A percentile compares a stretch with the other conserved stretches of the same genome.
These are phyloP conservation scores for Phycomyces nitens DNA, from an alignment of 192 early-diverging fungal genomes.

Conservation along the genomic window DNA sequence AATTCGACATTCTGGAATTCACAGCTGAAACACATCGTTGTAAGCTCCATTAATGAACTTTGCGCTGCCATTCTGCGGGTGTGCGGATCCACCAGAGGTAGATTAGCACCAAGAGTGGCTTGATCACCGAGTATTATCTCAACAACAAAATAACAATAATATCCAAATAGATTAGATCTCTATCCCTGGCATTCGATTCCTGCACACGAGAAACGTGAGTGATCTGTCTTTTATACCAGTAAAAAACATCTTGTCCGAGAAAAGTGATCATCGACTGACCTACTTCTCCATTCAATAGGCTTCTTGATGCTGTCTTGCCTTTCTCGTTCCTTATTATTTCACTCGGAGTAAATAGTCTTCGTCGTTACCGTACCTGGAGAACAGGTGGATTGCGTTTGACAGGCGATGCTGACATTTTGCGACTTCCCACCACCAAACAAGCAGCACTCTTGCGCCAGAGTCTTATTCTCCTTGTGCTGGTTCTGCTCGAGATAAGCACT, in stretches of 20 bases:
- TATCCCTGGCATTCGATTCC: neutral
- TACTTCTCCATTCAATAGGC: neutral
- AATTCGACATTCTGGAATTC: neutral
- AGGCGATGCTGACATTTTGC: conserved; percentile 17
- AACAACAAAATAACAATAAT: too few relatives aligned
- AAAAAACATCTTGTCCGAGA: neutral
- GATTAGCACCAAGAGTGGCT: neutral
- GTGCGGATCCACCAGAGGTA: neutral
- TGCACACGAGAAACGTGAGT: conserved; percentile 1
- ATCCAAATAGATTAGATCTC: too few relatives aligned
- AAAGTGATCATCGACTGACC: neutral
- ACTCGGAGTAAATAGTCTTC: neutral
- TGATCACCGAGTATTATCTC: too few relatives aligned
- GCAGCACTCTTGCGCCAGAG: conserved; percentile 10
- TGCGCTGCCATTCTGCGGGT: neutral
- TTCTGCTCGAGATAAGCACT: conserved; percentile 22
- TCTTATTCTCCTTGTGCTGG: conserved; percentile 14
- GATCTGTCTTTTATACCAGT: neutral
- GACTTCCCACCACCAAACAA: conserved; percentile 24
- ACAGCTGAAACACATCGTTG: neutral
- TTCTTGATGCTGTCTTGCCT: conserved; percentile 14
- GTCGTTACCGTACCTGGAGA: conserved; percentile 2
- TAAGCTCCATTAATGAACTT: neutral
- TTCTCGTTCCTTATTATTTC: conserved; percentile 2
- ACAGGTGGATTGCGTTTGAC: neutral